A percentile compares a stretch with the other conserved stretches of the same genome.
These are phyloP conservation scores for Brachypodium distachyon DNA, from an alignment of 202 grass and related monocot species.

Conservation along the genomic window DNA sequence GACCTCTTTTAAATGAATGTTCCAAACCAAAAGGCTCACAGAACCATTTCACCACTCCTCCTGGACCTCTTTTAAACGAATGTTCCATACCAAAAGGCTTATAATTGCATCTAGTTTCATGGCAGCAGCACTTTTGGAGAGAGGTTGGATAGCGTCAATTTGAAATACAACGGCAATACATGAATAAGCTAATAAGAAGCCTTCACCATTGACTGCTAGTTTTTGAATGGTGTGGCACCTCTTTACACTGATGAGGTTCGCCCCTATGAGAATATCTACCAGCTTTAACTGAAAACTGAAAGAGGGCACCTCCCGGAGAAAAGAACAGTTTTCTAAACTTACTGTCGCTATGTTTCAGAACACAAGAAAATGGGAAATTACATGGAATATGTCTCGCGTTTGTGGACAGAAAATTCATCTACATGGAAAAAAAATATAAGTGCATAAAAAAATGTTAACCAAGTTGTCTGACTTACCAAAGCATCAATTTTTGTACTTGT, in stretches of 20 bases:
- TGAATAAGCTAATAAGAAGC: neutral
- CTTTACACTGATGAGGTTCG: neutral
- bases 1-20: neutral
- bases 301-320: neutral
- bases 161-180: neutral
- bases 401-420: neutral
- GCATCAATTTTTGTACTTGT: conserved; percentile 97
- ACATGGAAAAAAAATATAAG: conserved; percentile 16
- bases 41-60: neutral
- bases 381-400: neutral
- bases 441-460: neutral
- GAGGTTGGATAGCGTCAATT: neutral
- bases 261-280: neutral
- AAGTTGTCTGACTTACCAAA: conserved; percentile 53
- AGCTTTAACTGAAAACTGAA: neutral
- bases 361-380: neutral
- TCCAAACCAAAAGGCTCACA: no score
- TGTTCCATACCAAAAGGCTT: neutral
- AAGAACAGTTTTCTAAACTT: neutral
- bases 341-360: neutral
- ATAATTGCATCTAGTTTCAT: neutral
- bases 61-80: neutral
- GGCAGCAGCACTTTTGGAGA: neutral
- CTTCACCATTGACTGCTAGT: neutral
- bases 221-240: neutral